Conservation (phyloP, 441 rosid species). For the Pelargonium myrrhifolium region DNA sequence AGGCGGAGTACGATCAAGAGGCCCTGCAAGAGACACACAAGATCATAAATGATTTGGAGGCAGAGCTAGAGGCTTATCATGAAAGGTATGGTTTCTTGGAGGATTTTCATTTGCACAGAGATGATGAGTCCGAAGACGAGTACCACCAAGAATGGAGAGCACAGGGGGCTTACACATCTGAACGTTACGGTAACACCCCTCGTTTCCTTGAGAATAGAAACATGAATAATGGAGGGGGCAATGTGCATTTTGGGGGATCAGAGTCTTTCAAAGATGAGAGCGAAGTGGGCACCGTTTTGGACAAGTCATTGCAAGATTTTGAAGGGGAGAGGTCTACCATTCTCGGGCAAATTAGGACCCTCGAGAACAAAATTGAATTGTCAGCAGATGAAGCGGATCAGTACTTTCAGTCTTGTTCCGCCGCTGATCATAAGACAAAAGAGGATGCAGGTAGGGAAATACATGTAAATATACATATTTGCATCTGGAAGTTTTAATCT, state of each 20-base stretch:
- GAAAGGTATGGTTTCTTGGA: conserved; percentile 45
- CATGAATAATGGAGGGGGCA: too few relatives aligned
- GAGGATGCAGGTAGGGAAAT: background rate
- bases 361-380: background rate
- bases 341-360: background rate
- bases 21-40: conserved; percentile 47
- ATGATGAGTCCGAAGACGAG: conserved; percentile 27
- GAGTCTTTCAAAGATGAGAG: too few relatives aligned
- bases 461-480: too few relatives aligned
- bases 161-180: background rate
- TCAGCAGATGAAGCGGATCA: background rate
- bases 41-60: conserved; percentile 40
- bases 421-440: too few relatives aligned
- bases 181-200: background rate
- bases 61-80: conserved; percentile 53
- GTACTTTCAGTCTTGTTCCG: background rate
- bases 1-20: conserved; percentile 87
- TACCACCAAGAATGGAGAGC: conserved; percentile 24
- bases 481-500: background rate
- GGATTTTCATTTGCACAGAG: conserved; percentile 24
- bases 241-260: too few relatives aligned
- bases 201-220: too few relatives aligned
- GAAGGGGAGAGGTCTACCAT: background rate
- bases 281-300: too few relatives aligned
- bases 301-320: background rate